phyloP scores from a whole-genome alignment of 805 yeast genomes.

The Hanseniaspora pseudoguilliermondii region DNA sequence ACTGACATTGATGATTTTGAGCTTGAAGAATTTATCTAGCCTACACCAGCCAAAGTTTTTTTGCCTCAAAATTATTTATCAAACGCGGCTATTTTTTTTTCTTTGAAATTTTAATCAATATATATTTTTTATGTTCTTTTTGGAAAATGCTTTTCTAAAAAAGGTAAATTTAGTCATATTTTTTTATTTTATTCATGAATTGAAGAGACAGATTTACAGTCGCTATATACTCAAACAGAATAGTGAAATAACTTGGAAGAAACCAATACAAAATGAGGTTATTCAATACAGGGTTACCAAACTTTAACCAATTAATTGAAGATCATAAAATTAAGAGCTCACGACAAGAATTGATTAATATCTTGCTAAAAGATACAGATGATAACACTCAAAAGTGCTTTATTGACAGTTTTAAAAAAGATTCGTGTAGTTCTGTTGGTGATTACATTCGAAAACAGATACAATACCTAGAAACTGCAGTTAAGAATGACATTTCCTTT shows the following conservation, averaged over 20 bases:
- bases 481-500: slow-evolving; percentile 11
- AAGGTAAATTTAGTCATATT: neutral
- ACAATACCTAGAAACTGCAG: neutral
- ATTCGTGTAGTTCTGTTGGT: neutral
- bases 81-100: neutral
- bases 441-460: neutral
- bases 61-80: neutral
- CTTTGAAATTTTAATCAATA: neutral
- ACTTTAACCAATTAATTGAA: slow-evolving; percentile 1
- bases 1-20: slow-evolving; percentile 11
- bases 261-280: neutral
- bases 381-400: neutral
- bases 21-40: slow-evolving; percentile 11
- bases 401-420: neutral
- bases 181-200: too few relatives aligned
- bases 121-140: neutral
- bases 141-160: neutral
- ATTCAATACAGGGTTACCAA: neutral
- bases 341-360: neutral
- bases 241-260: neutral
- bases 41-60: neutral
- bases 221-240: too few relatives aligned
- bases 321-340: neutral
- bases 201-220: too few relatives aligned
- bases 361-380: neutral